Evolutionary conservation across 2,329 filamentous ascomycete species (phyloP), one percentile per base, ranked within the genome.

Genomic region (Trichoderma sp.): DNA sequence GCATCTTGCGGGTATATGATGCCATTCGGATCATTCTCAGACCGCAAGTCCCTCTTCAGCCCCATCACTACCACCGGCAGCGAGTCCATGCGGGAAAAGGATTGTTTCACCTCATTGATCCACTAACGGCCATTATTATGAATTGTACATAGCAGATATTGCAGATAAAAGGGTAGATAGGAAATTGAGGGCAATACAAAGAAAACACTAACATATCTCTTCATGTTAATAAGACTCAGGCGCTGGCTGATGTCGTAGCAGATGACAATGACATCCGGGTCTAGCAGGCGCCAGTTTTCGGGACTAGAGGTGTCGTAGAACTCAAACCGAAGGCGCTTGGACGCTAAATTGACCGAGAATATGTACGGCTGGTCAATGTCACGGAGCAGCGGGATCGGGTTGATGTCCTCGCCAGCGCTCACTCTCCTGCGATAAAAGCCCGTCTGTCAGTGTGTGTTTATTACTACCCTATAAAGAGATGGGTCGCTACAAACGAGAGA

Each of bases 161-260:
- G n/a, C n/a, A 50, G 29, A 24, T 1, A 6, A 5, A 11, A 16
- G n/a, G 16, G 18, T 21, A 14, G 9, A 56, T 65, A 75, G 9
- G 75, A 66, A 69, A 33, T 67, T 11, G 76, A 64, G 29, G 71
- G 18, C 33, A 71, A 45, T 29, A n/a, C 14, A 29, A 33, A 35
- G 11, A 27, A 31, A 35, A 27, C 18, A 85, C 88, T 77, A 76
- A 91, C 90, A 79, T 88, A 83, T 83, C 86, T 84, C 80, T 90
- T 87, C 84, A 91, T 86, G 79, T 91, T 90, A 78, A 90, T 87
- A 71, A 92, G 85, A 78, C 86, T 91, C 60, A 88, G 80, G 59
- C 90, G 86, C 77, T 89, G 88, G 81, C 88, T 89, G 79, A 92
- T 91, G 79, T 91, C 90, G 79, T 89, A 92, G 82, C 90, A 92